Conservation (phyloP, 108 stramenopile species). For the Pseudonitzschia pungens region DNA sequence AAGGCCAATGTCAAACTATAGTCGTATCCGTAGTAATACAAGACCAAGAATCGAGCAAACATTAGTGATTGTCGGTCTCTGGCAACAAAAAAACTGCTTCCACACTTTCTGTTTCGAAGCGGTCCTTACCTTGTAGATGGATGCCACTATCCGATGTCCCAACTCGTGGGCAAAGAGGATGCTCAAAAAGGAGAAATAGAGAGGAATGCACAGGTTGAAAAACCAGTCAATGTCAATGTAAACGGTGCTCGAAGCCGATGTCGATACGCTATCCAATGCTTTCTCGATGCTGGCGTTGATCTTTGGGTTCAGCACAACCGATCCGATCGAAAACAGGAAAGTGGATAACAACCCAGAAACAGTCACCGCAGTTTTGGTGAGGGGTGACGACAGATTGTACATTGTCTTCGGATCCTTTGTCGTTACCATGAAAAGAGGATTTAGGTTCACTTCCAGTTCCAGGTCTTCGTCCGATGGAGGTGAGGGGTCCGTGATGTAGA, state of each 20-base stretch:
- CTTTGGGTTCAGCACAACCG: constrained; percentile 50
- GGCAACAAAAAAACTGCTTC: too few relatives aligned
- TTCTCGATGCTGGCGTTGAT: constrained; percentile 40
- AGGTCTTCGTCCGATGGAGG: constrained; percentile 64
- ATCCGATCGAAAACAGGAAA: constrained; percentile 51
- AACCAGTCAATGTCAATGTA: constrained; percentile 35
- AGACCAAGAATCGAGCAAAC: background rate
- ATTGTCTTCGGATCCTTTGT: constrained; percentile 44
- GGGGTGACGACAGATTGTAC: constrained; percentile 28
- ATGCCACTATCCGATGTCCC: constrained; percentile 53
- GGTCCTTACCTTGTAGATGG: constrained; percentile 49
- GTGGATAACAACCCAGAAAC: constrained; percentile 42
- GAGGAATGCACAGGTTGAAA: constrained; percentile 43
- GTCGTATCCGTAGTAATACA: too few relatives aligned
- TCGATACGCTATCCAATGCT: constrained; percentile 18
- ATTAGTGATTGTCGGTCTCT: too few relatives aligned
- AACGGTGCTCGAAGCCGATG: background rate
- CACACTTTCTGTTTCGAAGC: too few relatives aligned
- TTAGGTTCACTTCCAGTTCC: constrained; percentile 45
- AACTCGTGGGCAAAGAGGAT: constrained; percentile 57
- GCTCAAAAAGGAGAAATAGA: constrained; percentile 42
- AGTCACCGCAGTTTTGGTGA: constrained; percentile 49
- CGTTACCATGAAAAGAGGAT: constrained; percentile 52
- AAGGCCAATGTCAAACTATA: constrained; percentile 22
- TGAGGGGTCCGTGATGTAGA: constrained; percentile 67